Evolutionary conservation across 2,329 filamentous ascomycete species (phyloP).

Genomic region (Orbilia quercus): DNA sequence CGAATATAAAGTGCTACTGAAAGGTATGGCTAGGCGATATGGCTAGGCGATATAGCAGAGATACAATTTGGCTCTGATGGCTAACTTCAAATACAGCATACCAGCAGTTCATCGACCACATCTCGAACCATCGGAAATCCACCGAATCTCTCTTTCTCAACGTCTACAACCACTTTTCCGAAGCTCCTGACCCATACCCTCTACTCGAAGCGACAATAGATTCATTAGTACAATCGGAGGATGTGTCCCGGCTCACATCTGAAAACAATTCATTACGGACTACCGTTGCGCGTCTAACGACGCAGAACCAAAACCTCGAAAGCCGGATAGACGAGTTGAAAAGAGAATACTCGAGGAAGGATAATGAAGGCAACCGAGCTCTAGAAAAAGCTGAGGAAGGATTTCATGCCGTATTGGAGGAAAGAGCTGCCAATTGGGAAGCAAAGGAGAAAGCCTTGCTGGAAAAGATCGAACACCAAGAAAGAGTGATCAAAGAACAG

Average conservation of each 20-base stretch:
- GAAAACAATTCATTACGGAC: conserved; percentile 90
- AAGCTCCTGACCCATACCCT: conserved; percentile 95
- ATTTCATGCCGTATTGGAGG: conserved; percentile 87
- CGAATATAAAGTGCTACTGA: conserved; percentile 89
- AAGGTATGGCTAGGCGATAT: conserved; percentile 69
- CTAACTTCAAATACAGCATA: conserved; percentile 72
- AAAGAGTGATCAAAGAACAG: conserved; percentile 88
- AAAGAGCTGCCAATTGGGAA: conserved; percentile 96
- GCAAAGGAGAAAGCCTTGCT: conserved; percentile 90
- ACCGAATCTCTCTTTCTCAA: conserved; percentile 93
- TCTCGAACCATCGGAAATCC: conserved; percentile 94
- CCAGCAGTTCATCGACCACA: conserved; percentile 94
- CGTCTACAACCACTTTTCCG: conserved; percentile 90
- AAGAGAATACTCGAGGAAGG: conserved; percentile 63
- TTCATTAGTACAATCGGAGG: conserved; percentile 88
- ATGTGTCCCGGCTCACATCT: conserved; percentile 85
- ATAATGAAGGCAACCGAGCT: conserved; percentile 78
- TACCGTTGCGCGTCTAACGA: conserved; percentile 69
- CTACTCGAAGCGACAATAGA: conserved; percentile 96
- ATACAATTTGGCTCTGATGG: conserved; percentile 1
- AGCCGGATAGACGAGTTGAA: conserved; percentile 61
- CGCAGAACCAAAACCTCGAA: conserved; percentile 59
- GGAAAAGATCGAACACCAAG: conserved; percentile 94
- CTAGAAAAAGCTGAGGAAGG: conserved; percentile 91
- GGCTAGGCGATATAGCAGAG: neutral